phyloP scores from a whole-genome alignment of 1,284 basidiomycete genomes.

The Puccinia hordei region DNA sequence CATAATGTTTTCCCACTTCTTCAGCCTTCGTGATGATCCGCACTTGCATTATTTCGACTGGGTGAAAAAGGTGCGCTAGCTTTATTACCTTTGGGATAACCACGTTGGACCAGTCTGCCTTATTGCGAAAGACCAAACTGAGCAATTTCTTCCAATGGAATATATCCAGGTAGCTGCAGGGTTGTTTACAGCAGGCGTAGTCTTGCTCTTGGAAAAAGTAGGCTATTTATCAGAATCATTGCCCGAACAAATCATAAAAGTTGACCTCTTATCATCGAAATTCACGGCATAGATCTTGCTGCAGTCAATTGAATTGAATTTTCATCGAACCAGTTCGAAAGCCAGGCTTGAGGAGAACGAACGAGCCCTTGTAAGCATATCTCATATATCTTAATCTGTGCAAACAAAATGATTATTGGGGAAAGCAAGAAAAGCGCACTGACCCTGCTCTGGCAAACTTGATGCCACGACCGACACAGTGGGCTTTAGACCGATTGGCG shows the following conservation, averaged over 20 bases:
- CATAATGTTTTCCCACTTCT: constrained; percentile 6
- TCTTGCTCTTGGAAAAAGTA: constrained; percentile 71
- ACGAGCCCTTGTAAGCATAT: constrained; percentile 29
- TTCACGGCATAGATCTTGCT: constrained; percentile 14
- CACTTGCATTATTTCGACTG: constrained; percentile 16
- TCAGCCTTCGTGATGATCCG: neutral
- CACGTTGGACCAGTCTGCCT: neutral
- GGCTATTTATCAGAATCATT: neutral
- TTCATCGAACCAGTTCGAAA: constrained; percentile 28
- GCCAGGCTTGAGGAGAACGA: constrained; percentile 27
- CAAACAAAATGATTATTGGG: neutral
- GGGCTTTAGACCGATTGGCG: constrained; percentile 52
- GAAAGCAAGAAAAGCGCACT: neutral
- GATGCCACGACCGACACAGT: neutral
- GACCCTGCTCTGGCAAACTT: neutral
- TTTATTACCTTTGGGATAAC: neutral
- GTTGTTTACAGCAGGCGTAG: constrained; percentile 67
- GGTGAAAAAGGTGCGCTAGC: constrained; percentile 28
- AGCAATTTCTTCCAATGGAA: neutral
- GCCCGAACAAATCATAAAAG: neutral
- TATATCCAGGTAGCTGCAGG: constrained; percentile 57
- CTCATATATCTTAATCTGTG: too few species aligned
- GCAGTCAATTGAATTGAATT: constrained; percentile 31
- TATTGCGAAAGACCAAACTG: neutral
- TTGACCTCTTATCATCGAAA: neutral